Evolutionary conservation across 768 basidiomycete genomes (phyloP).

Genomic region (Tylopilus felleus): DNA sequence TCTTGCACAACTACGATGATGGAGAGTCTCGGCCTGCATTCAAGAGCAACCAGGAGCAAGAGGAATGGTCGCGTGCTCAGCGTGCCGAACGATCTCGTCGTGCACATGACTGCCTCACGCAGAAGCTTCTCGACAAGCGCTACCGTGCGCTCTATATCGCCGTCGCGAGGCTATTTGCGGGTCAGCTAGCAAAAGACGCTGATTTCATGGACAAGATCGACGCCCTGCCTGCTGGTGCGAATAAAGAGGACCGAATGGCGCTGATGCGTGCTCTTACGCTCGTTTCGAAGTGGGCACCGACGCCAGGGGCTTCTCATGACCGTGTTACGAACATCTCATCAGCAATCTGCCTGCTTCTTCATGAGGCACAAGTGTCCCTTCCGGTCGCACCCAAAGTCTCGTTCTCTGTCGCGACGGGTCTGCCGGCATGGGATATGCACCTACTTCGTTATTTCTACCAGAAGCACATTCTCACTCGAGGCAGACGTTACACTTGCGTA

Average conservation of each 20-base stretch:
- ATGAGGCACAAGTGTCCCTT: too few species aligned
- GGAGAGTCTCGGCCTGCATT: slow-evolving; percentile 27
- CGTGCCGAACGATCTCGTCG: slow-evolving; percentile 21
- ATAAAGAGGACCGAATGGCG: slow-evolving; percentile 13
- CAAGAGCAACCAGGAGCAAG: slow-evolving; percentile 20
- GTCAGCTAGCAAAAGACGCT: slow-evolving; percentile 49
- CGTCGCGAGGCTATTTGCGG: slow-evolving; percentile 60
- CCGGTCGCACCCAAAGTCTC: too few species aligned
- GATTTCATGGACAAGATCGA: slow-evolving; percentile 36
- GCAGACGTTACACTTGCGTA: slow-evolving; percentile 43
- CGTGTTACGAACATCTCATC: slow-evolving; percentile 55
- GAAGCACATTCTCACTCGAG: slow-evolving; percentile 55
- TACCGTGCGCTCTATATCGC: slow-evolving; percentile 63
- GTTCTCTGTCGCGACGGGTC: slow-evolving; percentile 23
- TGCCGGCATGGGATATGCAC: slow-evolving; percentile 35
- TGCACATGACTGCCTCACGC: slow-evolving; percentile 36
- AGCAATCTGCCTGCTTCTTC: slow-evolving; percentile 55
- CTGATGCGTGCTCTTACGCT: slow-evolving; percentile 42
- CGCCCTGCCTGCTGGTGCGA: slow-evolving; percentile 30
- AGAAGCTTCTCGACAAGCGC: slow-evolving; percentile 44
- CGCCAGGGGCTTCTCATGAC: slow-evolving; percentile 57
- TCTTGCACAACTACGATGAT: slow-evolving; percentile 23
- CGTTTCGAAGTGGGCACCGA: slow-evolving; percentile 70
- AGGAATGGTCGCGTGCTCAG: slow-evolving; percentile 20
- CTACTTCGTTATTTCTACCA: slow-evolving; percentile 56